Base-by-base conservation (phyloP, 495 filamentous ascomycete genomes). In the Aspergillus haitiensis region DNA sequence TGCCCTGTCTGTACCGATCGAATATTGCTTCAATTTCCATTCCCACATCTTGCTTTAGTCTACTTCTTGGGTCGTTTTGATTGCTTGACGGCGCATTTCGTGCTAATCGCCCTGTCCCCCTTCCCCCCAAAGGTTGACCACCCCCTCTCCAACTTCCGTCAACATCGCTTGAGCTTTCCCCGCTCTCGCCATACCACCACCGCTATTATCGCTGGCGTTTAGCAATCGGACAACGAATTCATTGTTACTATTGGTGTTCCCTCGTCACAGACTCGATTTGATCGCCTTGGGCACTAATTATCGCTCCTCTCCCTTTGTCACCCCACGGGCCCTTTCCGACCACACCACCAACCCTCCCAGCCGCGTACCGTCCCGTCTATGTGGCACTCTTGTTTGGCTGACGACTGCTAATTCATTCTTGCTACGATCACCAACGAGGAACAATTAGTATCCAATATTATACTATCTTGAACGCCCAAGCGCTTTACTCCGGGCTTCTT, bases 331-430 rank as follows among this genome's bases (percentile, higher is more conserved):
- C n/a, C 18, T 33, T 15, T 13, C 35, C 36, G 10, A 36, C 11
- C 31, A 33, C n/a, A 27, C 53, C 16, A 36, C 48, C 55, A 49
- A 33, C 33, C 39, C 46, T 54, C 44, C 40, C 37, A 59, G 55
- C 61, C 61, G 61, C 64, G 54, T 48, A 42, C 58, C 58, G 52
- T 61, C 58, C 58, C 33, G 53, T 62, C 52, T 60, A 63, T 66
- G 64, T 59, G 64, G 54, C 60, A 63, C 58, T 39, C 15, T 40
- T 47, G 40, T 58, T 63, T 56, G 48, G 47, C 60, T 45, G 46
- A 56, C 42, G 40, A 36, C 7, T 36, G 21, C 32, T 58, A 45
- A 40, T 47, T 54, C 52, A 37, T 51, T 34, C 52, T 34, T 36
- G 56, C 13, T 6, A 18, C 44, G 21, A 27, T 27, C 21, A 27